Base-by-base conservation (phyloP, 257 asterid species). In the Scutellaria baicalensis region DNA sequence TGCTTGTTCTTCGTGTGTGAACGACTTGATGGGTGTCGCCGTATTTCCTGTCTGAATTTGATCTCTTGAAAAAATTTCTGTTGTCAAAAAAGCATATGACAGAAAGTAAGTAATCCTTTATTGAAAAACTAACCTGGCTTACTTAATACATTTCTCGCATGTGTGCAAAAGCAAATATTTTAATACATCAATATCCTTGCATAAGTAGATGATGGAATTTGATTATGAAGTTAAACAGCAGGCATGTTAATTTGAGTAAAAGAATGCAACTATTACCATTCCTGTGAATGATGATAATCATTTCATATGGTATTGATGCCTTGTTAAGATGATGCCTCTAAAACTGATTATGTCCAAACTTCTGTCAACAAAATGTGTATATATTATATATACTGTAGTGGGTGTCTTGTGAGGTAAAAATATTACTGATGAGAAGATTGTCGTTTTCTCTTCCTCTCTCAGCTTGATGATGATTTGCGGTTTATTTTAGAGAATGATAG, bases 381-480 rank as follows among this genome's bases (percentile, higher is more conserved):
- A 3, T 27, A 27, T 59, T 40, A 1, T 62, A 6, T 23, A 21
- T 8, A 58, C 2, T 11, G 45, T 58, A 7, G 8, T 47, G 54
- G 54, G 12, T 8, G 17, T 48, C 42, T 55, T 52, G 63, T 23
- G 43, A 8, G 6, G 1, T 3, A 2, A 48, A 47, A 14, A 57
- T 50, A 27, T 17, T 23, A 50, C 55, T 48, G 47, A 58, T 64
- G 12, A 9, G 31, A 57, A 50, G 59, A 65, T 58, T 51, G 44
- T 58, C 20, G 11, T 69, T 43, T 50, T 47, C 40, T 44, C 8
- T 68, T 69, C 4, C 57, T 50, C 45, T 78, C 59, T 35, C 81
- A 90, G 96, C 69, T 78, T 49, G 84, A 85, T 75, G 84, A 80
- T 16, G 92, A 88, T 67, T 52, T 92, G 76, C 82, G 77, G 64